Evolutionary conservation across 345 rosid species (phyloP).

Genomic region (Eucalyptus marginata): DNA sequence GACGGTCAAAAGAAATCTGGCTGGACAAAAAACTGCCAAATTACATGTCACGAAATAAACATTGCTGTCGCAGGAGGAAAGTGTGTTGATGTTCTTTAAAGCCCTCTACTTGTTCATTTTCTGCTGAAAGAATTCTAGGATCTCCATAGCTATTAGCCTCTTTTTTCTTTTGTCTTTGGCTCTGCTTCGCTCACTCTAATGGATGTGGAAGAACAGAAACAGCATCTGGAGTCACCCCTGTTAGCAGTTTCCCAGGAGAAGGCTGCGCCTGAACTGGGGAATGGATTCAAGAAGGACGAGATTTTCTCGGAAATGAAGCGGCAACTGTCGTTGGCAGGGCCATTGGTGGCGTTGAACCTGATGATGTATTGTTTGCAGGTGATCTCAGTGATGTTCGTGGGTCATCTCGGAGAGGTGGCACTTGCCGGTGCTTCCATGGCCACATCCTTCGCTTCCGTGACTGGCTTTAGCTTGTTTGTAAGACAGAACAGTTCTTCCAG

Average conservation of each 20-base stretch:
- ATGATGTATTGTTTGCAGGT: not conserved
- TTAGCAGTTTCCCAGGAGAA: not conserved
- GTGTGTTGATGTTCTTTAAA: not conserved
- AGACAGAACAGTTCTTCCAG: not conserved
- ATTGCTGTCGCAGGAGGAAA: not conserved
- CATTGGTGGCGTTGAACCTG: slow-evolving; percentile 1
- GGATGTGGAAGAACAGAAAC: not conserved
- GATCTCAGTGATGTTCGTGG: slow-evolving; percentile 31
- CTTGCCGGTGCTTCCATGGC: slow-evolving; percentile 35
- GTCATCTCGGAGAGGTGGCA: slow-evolving; percentile 1
- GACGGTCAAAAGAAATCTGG: not conserved
- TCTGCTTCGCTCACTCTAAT: not conserved
- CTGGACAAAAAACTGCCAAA: not conserved
- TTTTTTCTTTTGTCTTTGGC: not conserved
- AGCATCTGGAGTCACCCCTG: not conserved
- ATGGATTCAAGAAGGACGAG: not conserved
- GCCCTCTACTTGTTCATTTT: not conserved
- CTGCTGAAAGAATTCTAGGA: not conserved
- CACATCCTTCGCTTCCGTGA: slow-evolving; percentile 28
- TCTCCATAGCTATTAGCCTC: not conserved
- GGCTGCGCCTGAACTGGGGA: not conserved
- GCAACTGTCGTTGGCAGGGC: slow-evolving; percentile 2
- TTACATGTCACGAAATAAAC: not conserved
- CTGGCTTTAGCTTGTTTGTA: slow-evolving; percentile 34
- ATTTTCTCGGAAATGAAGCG: not conserved